Evolutionary conservation across 176 grass and related monocot genomes (phyloP), one percentile per base, ranked within the genome.

Genomic region (Ananas comosus): DNA sequence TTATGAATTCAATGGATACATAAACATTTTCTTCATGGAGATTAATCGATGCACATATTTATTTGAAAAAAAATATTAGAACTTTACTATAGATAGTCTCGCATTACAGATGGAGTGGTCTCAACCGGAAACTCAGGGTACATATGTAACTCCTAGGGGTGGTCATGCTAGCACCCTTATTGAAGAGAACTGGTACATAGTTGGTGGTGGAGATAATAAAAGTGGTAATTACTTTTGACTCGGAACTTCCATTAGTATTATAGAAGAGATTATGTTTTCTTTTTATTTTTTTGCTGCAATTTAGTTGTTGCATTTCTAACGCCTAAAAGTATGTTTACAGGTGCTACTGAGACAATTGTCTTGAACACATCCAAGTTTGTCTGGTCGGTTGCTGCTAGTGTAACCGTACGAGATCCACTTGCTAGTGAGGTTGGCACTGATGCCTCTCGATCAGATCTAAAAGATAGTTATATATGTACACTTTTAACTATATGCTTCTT

Each of bases 161-260:
- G 94, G 94, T 49, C 94, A 97, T 93, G 94, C 87, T 83, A 80
- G 94, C 66, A 88, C 87, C 16, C 76, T 73, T 64, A 82, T 93
- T 64, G 71, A 84, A 28, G 94, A 87, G 80, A 84, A 93, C 24
- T 97, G 94, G 94, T 97, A 88, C 67, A 92, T 97, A 66, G 94
- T 97, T 82, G 94, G 94, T 53, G 94, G 94, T 80, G 94, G 94
- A 83, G 94, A 97, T 86, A 97, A 93, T 76, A 79, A 81, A 51
- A 92, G 85, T 54, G 94, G 94, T 97, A 90, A 85, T 71, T 53
- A 18, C 22, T 17, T 12, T 51, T 54, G 2, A 51, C 42, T 12
- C 48, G 9, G 12, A 10, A 24, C 33, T 25, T 29, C 25, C 27
- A 25, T 50, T 61, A 66, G 18, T 76, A 22, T n/a, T 65, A 51